Base-by-base conservation (phyloP, 116 monocot genomes). In the Papilionanthe hybrid region DNA sequence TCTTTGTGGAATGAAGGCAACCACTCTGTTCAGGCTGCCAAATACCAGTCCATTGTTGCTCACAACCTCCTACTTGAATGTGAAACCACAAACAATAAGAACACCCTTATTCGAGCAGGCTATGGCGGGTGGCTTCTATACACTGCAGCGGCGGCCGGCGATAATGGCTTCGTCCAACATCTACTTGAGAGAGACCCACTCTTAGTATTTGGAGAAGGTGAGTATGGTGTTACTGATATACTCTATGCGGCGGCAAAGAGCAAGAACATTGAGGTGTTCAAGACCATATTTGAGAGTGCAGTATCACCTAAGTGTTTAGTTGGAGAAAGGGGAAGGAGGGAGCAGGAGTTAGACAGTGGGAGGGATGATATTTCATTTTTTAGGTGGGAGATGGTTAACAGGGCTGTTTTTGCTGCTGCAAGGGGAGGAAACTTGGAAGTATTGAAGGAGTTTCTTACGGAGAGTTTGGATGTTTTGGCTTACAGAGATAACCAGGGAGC, bases 401-500 rank as follows among this genome's bases (percentile, higher is more conserved):
- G 82, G 82, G 82, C 82, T 27, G 58, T 82, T 42, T 68, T 78
- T 58, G 82, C 82, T n/a, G 82, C 82, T 29, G 78, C 82, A 22
- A 78, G 55, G 57, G 77, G 82, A 77, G 82, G 82, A 72, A 78
- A 57, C 53, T 82, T 86, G 85, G 94, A 85, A 68, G 79, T 93
- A 19, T 53, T 94, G 63, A 83, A 48, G 78, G 91, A 89, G 83
- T 85, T 91, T 32, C 85, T 75, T 37, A 48, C 11, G 22, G 78
- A 79, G 9, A 86, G 83, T 55, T 71, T 76, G 1, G 83, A 94
- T 83, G 80, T 85, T 63, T 75, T 86, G 82, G 89, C 72, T 53
- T 89, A 83, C 53, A 84, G 91, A 78, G 94, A 94, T 79, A 77
- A 27, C 11, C 86, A 88, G 66, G 89, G 94, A 9, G 84, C 86